Conservation (phyloP, 2,329 filamentous ascomycete species). For the Phaeosphaeria sp. region DNA sequence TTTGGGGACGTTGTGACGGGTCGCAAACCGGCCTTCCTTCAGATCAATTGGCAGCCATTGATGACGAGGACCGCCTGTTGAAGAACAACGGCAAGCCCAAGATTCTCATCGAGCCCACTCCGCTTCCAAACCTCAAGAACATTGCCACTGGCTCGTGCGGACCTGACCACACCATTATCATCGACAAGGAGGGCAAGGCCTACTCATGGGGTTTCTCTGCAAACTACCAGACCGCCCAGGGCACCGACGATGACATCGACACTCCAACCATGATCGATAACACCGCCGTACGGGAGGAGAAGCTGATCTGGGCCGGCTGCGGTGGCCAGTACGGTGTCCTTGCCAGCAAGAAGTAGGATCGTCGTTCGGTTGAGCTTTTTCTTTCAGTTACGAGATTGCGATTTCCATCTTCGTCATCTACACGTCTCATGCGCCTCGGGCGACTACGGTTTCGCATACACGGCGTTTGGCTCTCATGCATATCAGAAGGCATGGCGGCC, state of each 20-base stretch:
- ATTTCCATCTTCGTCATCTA: constrained; percentile 13
- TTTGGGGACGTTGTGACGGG: constrained; percentile 68
- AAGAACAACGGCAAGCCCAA: constrained; percentile 69
- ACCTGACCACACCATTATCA: constrained; percentile 75
- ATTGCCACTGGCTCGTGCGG: constrained; percentile 67
- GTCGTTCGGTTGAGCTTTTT: background rate
- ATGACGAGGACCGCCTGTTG: constrained; percentile 53
- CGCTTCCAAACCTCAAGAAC: constrained; percentile 64
- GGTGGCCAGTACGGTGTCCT: constrained; percentile 83
- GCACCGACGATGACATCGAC: constrained; percentile 78
- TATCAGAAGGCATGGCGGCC: constrained; percentile 13
- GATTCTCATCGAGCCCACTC: constrained; percentile 72
- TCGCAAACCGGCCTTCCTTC: constrained; percentile 58
- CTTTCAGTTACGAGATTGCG: constrained; percentile 10
- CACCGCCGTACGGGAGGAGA: constrained; percentile 76
- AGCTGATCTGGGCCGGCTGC: constrained; percentile 79
- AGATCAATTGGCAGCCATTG: constrained; percentile 33
- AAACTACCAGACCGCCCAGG: constrained; percentile 82
- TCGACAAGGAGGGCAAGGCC: constrained; percentile 72
- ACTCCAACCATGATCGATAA: constrained; percentile 84
- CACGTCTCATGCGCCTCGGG: constrained; percentile 1
- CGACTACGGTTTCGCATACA: constrained; percentile 24
- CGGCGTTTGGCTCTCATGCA: constrained; percentile 24
- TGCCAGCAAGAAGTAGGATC: constrained; percentile 44
- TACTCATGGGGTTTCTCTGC: constrained; percentile 83